Evolutionary conservation across 2,329 filamentous ascomycete genomes (phyloP), one percentile per base, ranked within the genome.

Genomic region (Verticillium tricorpus): DNA sequence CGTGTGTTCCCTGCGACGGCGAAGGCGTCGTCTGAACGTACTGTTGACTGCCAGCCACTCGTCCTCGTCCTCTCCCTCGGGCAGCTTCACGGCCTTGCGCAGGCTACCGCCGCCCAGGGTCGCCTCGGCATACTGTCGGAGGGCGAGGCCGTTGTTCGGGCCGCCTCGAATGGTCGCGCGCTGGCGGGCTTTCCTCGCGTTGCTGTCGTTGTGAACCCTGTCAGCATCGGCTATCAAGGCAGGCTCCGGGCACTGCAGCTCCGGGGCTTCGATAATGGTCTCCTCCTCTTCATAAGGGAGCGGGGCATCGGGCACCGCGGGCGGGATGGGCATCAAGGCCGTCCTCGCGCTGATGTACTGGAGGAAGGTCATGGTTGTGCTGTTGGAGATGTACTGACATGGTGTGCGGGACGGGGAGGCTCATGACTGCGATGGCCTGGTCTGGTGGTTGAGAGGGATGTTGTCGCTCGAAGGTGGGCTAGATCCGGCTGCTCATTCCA

Each of bases 31-130:
- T 32, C 54, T 7, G 14, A 19, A 68, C 87, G 69, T 80, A 96
- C 93, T 91, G 79, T 99, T 99, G 69, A 99, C 95, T 32, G 95
- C 95, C 64, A 99, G 79, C 95, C 95, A 99, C 78, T 99, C 95
- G 74, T 97, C 96, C 78, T 96, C 85, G 73, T 99, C 95, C 74
- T 99, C 95, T 63, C 96, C 95, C 73, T 99, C 96, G 15, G 96
- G 95, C 64, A 99, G 82, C 82, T 94, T 96, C 68, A 99, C 95
- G 32, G 96, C 93, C 80, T 99, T 98, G 71, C 93, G 87, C 78
- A 99, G 79, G 77, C 93, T 97, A 57, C 95, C 95, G 69, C 92
- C 96, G 39, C 95, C 95, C 40, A 99, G 84, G 12, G 95, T 99
- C 56, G 96, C 95, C 77, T 99, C 96, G 59, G 95, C 95, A 83